Evolutionary conservation across 2,329 filamentous ascomycete genomes (phyloP).

Genomic region (Fusarium nisikadoi): DNA sequence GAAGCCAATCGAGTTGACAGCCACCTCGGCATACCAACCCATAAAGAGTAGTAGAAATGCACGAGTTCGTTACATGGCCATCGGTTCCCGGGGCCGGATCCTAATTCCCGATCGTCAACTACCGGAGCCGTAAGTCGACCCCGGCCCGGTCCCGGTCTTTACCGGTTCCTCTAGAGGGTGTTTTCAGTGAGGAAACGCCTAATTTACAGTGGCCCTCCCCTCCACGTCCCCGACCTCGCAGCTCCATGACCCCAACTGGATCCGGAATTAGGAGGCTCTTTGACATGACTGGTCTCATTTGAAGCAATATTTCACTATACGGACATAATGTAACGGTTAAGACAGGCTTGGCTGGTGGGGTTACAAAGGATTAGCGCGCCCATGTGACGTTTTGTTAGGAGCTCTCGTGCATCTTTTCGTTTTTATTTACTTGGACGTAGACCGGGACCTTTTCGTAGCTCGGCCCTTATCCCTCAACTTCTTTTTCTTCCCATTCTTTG

Average conservation of each 20-base stretch:
- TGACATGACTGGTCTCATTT: conserved; percentile 9
- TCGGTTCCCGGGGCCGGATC: conserved; percentile 41
- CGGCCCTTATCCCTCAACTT: not conserved
- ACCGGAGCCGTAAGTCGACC: conserved; percentile 2
- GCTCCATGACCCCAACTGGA: conserved; percentile 5
- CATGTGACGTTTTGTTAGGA: conserved; percentile 42
- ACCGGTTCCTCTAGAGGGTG: conserved; percentile 32
- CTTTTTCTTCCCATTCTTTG: not conserved
- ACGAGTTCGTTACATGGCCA: conserved; percentile 5
- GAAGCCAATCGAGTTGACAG: not conserved
- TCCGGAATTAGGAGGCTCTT: conserved; percentile 6
- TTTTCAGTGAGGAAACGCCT: conserved; percentile 2
- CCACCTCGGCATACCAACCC: not conserved
- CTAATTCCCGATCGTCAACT: conserved; percentile 7
- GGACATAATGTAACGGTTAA: conserved; percentile 4
- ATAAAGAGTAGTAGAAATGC: conserved; percentile 22
- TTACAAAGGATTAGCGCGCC: conserved; percentile 25
- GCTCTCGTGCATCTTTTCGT: conserved; percentile 27
- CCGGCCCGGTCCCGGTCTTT: conserved; percentile 35
- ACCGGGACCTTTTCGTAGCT: conserved; percentile 7
- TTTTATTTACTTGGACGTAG: conserved; percentile 22
- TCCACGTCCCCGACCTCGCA: conserved; percentile 33
- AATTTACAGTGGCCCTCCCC: not conserved
- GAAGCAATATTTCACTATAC: conserved; percentile 2
- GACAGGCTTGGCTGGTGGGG: conserved; percentile 28